Evolutionary conservation across 345 rosid genomes (phyloP).

Genomic region (Eucalyptus grandis): DNA sequence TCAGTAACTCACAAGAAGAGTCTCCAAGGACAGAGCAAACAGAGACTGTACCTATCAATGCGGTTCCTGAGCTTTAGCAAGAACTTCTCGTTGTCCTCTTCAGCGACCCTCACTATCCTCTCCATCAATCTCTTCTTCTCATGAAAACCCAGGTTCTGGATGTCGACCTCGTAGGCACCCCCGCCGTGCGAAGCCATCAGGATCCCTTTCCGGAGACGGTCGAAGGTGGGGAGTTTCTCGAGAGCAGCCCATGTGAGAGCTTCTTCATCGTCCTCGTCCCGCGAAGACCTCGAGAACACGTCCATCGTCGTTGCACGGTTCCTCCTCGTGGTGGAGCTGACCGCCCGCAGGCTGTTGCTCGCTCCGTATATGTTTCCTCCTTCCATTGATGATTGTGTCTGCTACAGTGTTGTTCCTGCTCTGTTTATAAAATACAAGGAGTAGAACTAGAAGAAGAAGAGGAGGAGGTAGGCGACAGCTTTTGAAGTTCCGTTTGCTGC

Average conservation of each 20-base stretch:
- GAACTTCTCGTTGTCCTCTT: constrained; percentile 22
- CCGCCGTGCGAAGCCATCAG: constrained; percentile 3
- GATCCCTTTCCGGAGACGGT: constrained; percentile 32
- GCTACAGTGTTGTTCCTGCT: not conserved
- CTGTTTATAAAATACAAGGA: not conserved
- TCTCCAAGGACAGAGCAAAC: not conserved
- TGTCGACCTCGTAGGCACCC: constrained; percentile 2
- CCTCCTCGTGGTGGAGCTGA: constrained; percentile 7
- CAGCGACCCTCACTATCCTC: constrained; percentile 8
- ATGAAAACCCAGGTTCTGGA: not conserved
- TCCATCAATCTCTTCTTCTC: constrained; percentile 14
- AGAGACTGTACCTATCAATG: constrained; percentile 3
- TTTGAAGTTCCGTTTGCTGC: not conserved
- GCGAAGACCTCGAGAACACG: constrained; percentile 21
- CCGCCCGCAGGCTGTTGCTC: not conserved
- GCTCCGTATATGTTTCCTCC: not conserved
- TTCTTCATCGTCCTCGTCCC: constrained; percentile 45
- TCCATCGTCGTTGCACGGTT: not conserved
- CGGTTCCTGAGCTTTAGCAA: constrained; percentile 19
- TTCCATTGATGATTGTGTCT: not conserved
- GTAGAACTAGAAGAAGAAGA: not conserved
- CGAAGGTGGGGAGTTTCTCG: constrained; percentile 39
- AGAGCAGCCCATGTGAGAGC: constrained; percentile 54
- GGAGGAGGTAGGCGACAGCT: not conserved
- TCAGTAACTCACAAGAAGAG: too few species aligned